Conservation (phyloP, 2,329 filamentous ascomycete species). For the Akanthomyces uredinophilus region DNA sequence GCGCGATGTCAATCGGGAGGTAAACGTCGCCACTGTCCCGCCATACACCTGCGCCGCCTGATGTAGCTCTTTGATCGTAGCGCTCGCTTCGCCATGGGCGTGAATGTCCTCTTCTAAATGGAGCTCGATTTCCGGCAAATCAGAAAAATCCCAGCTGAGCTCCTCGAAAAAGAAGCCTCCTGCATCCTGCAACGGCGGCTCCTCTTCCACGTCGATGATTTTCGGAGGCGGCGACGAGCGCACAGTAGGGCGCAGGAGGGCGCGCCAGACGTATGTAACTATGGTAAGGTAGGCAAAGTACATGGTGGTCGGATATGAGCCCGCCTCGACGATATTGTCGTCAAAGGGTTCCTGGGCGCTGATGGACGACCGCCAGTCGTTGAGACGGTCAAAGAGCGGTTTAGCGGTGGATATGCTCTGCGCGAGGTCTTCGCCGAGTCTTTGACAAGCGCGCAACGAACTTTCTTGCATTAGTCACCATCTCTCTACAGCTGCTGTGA, state of each 20-base stretch:
- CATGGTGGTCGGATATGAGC: constrained; percentile 12
- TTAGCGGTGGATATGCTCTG: constrained; percentile 15
- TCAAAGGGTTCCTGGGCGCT: constrained; percentile 2
- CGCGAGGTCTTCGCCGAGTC: constrained; percentile 15
- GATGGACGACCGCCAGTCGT: constrained; percentile 15
- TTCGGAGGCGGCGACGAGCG: constrained; percentile 15
- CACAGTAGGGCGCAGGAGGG: constrained; percentile 16
- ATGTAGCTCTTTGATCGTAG: constrained; percentile 16
- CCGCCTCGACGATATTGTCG: not conserved
- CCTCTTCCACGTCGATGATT: constrained; percentile 15
- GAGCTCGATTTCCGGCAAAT: constrained; percentile 16
- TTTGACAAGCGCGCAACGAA: constrained; percentile 15
- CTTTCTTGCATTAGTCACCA: not conserved
- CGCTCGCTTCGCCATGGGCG: constrained; percentile 11
- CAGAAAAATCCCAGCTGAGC: constrained; percentile 16
- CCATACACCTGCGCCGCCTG: constrained; percentile 16
- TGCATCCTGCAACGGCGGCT: constrained; percentile 1
- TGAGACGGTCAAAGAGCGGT: constrained; percentile 15
- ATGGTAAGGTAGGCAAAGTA: constrained; percentile 17
- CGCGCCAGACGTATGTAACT: constrained; percentile 16
- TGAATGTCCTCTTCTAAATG: constrained; percentile 14
- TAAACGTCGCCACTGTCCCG: constrained; percentile 14
- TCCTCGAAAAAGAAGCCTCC: constrained; percentile 16
- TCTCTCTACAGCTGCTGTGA: not conserved
- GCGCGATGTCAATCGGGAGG: constrained; percentile 14